Evolutionary conservation across 306 rosid genomes (phyloP).

Genomic region (Pterocarpus santalinus): DNA sequence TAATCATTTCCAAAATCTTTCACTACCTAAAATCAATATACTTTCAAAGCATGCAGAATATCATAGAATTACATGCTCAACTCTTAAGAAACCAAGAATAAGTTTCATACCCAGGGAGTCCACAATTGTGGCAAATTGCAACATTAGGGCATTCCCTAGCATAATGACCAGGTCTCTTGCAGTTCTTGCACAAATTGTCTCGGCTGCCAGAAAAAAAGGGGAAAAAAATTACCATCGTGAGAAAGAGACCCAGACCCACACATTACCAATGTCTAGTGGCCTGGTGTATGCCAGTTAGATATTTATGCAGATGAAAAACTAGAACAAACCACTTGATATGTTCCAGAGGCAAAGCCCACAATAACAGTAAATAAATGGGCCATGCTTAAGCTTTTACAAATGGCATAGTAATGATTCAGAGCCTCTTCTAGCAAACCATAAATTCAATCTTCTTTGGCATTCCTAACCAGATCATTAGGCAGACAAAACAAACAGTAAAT

Average conservation of each 20-base stretch:
- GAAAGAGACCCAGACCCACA: constrained; percentile 8
- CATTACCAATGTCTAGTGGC: constrained; percentile 24
- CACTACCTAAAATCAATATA: neutral
- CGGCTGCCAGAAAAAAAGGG: constrained; percentile 68
- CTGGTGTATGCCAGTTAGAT: neutral
- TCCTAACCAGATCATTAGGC: constrained; percentile 47
- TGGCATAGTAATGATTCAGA: constrained; percentile 6
- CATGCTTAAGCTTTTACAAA: constrained; percentile 26
- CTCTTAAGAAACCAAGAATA: constrained; percentile 20
- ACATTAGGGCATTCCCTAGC: constrained; percentile 99
- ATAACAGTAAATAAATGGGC: constrained; percentile 4
- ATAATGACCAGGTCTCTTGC: constrained; percentile 98
- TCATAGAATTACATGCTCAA: constrained; percentile 17
- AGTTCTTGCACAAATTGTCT: constrained; percentile 97
- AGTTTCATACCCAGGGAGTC: constrained; percentile 86
- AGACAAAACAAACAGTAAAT: constrained; percentile 47
- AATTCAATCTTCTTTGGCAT: constrained; percentile 42
- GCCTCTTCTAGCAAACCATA: constrained; percentile 44
- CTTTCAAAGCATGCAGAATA: constrained; percentile 10
- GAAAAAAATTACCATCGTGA: constrained; percentile 16
- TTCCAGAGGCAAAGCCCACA: constrained; percentile 6
- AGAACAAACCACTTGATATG: neutral
- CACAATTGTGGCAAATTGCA: constrained; percentile 96
- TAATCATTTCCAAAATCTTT: neutral
- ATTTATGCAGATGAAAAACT: neutral